Evolutionary conservation across 179 eudicot species (phyloP).

Genomic region (Silene noctiflora): DNA sequence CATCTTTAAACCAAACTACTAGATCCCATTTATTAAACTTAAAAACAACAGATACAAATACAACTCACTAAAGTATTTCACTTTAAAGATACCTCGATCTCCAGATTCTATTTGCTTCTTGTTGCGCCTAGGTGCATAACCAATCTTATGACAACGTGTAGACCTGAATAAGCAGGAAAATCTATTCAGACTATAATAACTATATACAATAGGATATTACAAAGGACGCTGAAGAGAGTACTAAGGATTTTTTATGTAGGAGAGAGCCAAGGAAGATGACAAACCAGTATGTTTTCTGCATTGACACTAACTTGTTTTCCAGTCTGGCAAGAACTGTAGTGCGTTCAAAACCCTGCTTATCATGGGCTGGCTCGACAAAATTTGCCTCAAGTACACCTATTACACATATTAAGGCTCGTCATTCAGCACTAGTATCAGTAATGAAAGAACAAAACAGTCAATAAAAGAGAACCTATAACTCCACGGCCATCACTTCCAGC

Average conservation of each 20-base stretch:
- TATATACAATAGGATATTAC: neutral
- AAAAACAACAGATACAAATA: neutral
- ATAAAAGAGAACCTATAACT: conserved; percentile 62
- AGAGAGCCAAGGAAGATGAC: conserved; percentile 21
- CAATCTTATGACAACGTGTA: conserved; percentile 68
- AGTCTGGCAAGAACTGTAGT: conserved; percentile 92
- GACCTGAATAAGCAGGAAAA: conserved; percentile 45
- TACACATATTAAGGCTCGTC: conserved; percentile 25
- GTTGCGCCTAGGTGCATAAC: conserved; percentile 71
- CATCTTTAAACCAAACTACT: neutral
- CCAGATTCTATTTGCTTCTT: conserved; percentile 32
- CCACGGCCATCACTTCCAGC: conserved; percentile 99
- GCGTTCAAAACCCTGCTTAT: conserved; percentile 99
- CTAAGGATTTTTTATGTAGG: neutral
- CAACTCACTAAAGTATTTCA: neutral
- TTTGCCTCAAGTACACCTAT: conserved; percentile 95
- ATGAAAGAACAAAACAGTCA: conserved; percentile 9
- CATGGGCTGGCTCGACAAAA: conserved; percentile 99
- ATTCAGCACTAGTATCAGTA: conserved; percentile 8
- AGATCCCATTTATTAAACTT: neutral
- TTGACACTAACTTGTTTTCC: conserved; percentile 55
- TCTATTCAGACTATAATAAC: conserved; percentile 4
- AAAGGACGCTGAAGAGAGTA: neutral
- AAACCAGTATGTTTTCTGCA: conserved; percentile 89
- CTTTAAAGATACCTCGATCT: conserved; percentile 45